Base-by-base conservation (phyloP, 192 early-diverging fungal species). In the Globomyces pollinis-pini region DNA sequence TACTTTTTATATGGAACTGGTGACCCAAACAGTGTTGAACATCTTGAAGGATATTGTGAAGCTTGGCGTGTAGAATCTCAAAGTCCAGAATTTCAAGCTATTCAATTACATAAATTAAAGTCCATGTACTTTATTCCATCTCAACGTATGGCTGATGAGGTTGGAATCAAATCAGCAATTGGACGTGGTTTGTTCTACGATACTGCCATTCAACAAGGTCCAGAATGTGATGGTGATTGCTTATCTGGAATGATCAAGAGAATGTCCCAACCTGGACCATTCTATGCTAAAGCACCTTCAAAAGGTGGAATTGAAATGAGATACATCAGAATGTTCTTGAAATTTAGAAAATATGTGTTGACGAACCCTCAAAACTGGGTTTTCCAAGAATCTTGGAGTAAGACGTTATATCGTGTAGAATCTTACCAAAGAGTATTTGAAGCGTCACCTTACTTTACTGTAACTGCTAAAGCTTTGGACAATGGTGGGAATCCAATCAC, bases 161-260 rank as follows among this genome's bases (percentile, higher is more conserved):
- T 69, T 9, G 69, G 67, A 0, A 44, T 76, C 16, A 63, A 62
- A 44, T 50, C 71, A n/a, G 39, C 62, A 36, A 38, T 75, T 15
- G 57, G 50, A 33, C 59, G 65, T 29, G 79, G 61, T 11, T 72
- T 75, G 62, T 33, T 81, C 13, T 81, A 76, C 50, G 77, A 81
- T 41, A 64, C 76, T 0, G 67, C 60, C 0, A 69, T 81, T 36
- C 67, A 77, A 41, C 66, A 69, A 16, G 61, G 63, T 5, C 33
- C 57, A 0, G 70, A 60, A 3, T 29, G 44, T 9, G 77, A 74
- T 29, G 31, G 59, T 4, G 77, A 78, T 60, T 62, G 62, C 3
- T 42, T 77, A 20, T 31, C 21, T 1, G 31, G 66, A 0, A 44
- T 81, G 5, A 64, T 67, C 9, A 59, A 47, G 5, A 34, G 69